A percentile compares a stretch with the other conserved stretches of the same genome.
These are phyloP conservation scores for Chrysanthemum makinoi DNA, from an alignment of 129 eudicot genomes.

Conservation along the genomic window DNA sequence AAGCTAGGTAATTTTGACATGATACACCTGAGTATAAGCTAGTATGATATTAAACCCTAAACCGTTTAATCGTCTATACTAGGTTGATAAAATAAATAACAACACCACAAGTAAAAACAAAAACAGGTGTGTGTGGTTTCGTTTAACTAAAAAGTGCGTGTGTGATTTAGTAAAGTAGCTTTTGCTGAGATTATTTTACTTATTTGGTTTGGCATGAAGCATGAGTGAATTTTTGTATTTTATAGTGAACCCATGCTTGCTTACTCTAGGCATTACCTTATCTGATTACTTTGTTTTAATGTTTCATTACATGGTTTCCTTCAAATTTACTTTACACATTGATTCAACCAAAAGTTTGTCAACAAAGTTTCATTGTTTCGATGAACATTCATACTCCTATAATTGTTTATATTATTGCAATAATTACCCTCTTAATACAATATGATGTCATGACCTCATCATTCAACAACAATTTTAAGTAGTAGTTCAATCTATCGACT, in stretches of 20 bases:
- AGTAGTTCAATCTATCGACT: background rate
- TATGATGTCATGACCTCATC: slow-evolving; percentile 24
- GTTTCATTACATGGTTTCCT: slow-evolving; percentile 24
- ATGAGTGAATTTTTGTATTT: slow-evolving; percentile 15
- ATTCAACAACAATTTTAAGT: background rate
- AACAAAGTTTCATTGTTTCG: background rate
- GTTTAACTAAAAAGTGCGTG: background rate
- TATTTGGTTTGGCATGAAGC: slow-evolving; percentile 24
- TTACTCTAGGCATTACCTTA: slow-evolving; percentile 40
- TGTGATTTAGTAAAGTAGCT: background rate
- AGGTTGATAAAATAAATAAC: too few relatives aligned
- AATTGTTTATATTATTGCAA: background rate
- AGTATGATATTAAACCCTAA: too few relatives aligned
- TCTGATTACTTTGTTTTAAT: slow-evolving; percentile 19
- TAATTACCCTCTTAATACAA: slow-evolving; percentile 13
- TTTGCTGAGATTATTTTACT: slow-evolving; percentile 21
- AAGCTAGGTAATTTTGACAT: too few relatives aligned
- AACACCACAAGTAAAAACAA: background rate
- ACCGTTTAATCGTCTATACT: too few relatives aligned
- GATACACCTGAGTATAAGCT: too few relatives aligned
- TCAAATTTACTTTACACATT: slow-evolving; percentile 29
- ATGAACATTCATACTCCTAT: background rate
- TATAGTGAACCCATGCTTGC: slow-evolving; percentile 32
- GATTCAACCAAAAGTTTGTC: slow-evolving; percentile 31
- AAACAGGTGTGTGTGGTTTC: background rate